Evolutionary conservation across 441 rosid genomes (phyloP), one percentile per base, ranked within the genome.

Genomic region (Pelargonium cotyledonis): DNA sequence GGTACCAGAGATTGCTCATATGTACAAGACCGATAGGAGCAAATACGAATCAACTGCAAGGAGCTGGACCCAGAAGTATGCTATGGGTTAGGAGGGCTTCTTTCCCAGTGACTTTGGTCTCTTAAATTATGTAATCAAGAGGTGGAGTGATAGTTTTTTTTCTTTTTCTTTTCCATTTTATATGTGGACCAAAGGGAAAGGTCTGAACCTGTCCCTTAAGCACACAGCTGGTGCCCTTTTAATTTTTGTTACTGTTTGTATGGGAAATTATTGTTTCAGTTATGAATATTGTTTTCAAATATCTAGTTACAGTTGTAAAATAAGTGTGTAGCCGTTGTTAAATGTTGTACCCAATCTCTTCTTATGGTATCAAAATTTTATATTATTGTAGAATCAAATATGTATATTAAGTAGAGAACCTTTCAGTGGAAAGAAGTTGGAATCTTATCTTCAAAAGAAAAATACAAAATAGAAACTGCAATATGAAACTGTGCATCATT

Each of bases 61-160:
- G 73, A 85, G 85, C 85, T 80, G 86, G 86, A 84, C 85, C 68
- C 84, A 82, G 83, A 84, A 84, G 72, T 84, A 84, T 53, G 88
- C 84, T 1, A 84, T 84, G 88, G 85, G 85, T 35, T 85, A 74
- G 77, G 85, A 79, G 80, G 83, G 82, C 79, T 67, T 73, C 79
- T 79, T 29, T 29, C 67, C 79, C 77, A 29, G 65, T 72, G 81
- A 65, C 71, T 72, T 74, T 76, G 81, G 72, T 70, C 80, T 66
- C 70, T 63, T 68, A 69, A 11, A 65, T 60, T 63, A 68, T 80
- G 78, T 80, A 70, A 79, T 76, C 65, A 64, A 66, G 46, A 74
- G 72, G 81, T 78, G 83, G 82, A 81, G 55, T 49, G 15, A 11
- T 49, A 10, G 14, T 49, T 49, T 11, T n/a, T 23, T 23, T n/a